Base-by-base conservation (phyloP, 495 filamentous ascomycete species). In the Paragyromitra xinjiangensis region DNA sequence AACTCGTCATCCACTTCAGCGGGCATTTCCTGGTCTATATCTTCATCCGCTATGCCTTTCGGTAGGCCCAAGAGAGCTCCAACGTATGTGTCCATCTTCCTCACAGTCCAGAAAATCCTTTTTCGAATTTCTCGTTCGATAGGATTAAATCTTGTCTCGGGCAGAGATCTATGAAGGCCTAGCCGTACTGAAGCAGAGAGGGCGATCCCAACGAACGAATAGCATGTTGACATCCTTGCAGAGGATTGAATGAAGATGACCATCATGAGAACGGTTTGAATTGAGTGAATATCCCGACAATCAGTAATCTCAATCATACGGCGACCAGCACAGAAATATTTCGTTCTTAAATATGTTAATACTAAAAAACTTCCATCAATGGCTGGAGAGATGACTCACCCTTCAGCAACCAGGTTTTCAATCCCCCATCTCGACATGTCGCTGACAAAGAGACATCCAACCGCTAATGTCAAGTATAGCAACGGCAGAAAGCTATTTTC, bases 61-160 rank as follows among this genome's bases (percentile, higher is more conserved):
- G 95, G 95, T 34, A 98, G 89, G 12, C 95, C 95, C 19, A 98
- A 85, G 61, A 97, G 85, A 6, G 94, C 94, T 65, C 93, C 94
- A 22, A 98, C 92, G 82, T 97, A 97, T 29, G 91, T 94, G 78
- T 98, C 95, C 91, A 98, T 92, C 79, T 95, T 96, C 44, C 94
- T 91, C 63, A 97, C 88, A 34, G 93, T 89, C 89, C 95, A 97
- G 81, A 98, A 98, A 56, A 95, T 88, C 24, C 95, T 89, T 80
- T 94, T 91, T 67, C 95, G 88, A 50, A 90, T 87, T 83, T 98
- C 93, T 64, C 90, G 88, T 81, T 98, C 94, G 72, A 98, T 90
- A 1, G 93, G 93, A 51, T 91, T 91, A 78, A 97, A 93, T 69
- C 91, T 90, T 40, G 89, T 86, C 42, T 89, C 86, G 42, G 86